Evolutionary conservation across 164 flowering plant genomes (phyloP), one percentile per base, ranked within the genome.

Genomic region (Saururus chinensis): DNA sequence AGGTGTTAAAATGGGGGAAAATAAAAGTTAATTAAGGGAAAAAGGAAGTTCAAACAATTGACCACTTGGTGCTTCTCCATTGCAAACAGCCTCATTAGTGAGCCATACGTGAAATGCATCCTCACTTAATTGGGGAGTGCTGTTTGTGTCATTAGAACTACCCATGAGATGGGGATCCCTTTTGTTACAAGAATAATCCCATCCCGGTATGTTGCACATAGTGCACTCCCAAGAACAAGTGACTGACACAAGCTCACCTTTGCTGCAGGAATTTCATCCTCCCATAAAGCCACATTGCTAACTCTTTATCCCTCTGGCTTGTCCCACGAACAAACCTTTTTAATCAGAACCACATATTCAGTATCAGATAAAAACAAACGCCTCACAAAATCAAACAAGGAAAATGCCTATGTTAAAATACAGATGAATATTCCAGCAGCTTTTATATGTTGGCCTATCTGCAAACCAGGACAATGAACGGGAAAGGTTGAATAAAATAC

Each of bases 31-130:
- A 63, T 9, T 22, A 48, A 30, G 2, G n/a, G 37, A 30, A 2
- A 30, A 30, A 30, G 37, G 49, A 14, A 65, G 60, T 13, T 22
- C 95, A 82, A 78, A 93, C 99, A 96, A 93, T 66, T 90, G 97
- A 66, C 71, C 90, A 68, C 99, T 93, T 12, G 95, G 95, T 61
- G 98, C 98, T 84, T 93, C 98, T 63, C 98, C 98, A n/a, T 90
- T 93, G 77, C 98, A 93, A 67, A 93, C 92, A 23, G 97, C 76
- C 70, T 90, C 97, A 76, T 93, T 97, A 40, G 98, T 97, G 70
- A 93, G 79, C 64, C 89, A 84, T 64, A 93, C 98, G 62, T 93
- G 98, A 65, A 93, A 91, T 7, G 98, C 97, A 77, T 93, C 98
- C 81, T n/a, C n/a, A n/a, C n/a, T n/a, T n/a, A n/a, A n/a, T n/a